Percentiles rank a stretch among this genome's conserved stretches.
Evolutionary conservation across 2,329 filamentous ascomycete species (phyloP).

Genomic region (Clonostachys solani): DNA sequence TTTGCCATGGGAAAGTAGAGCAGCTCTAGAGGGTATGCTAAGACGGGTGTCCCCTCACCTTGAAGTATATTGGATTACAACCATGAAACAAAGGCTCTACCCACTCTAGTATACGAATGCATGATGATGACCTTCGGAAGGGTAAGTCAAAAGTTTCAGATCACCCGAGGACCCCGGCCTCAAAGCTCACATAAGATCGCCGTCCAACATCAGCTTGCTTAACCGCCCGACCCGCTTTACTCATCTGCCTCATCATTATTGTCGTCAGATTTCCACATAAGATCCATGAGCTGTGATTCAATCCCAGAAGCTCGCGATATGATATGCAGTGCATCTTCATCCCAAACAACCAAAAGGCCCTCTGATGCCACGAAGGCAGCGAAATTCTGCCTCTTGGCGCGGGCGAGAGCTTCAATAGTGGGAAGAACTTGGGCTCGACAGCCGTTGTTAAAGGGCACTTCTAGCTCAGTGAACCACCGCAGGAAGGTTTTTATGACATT

Average conservation of each 20-base stretch:
- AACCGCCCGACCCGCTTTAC: slow-evolving; percentile 38
- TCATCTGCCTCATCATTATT: slow-evolving; percentile 49
- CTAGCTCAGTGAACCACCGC: slow-evolving; percentile 67
- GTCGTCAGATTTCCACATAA: slow-evolving; percentile 64
- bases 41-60: no score
- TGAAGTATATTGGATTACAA: no score
- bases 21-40: no score
- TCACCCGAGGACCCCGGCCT: no score
- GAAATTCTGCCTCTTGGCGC: slow-evolving; percentile 74
- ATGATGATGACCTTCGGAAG: no score
- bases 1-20: no score
- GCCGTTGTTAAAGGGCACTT: slow-evolving; percentile 73
- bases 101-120: no score
- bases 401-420: slow-evolving; percentile 64
- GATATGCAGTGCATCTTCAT: slow-evolving; percentile 71
- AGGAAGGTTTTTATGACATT: slow-evolving; percentile 76
- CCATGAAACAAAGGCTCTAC: no score
- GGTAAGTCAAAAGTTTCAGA: no score
- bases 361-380: slow-evolving; percentile 74
- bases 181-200: no score
- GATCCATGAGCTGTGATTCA: slow-evolving; percentile 71
- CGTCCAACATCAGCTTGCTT: no score
- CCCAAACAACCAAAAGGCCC: slow-evolving; percentile 73
- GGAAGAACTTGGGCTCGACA: slow-evolving; percentile 74
- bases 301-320: slow-evolving; percentile 67